phyloP scores from a whole-genome alignment of 2,329 filamentous ascomycete genomes.

The Fusarium scirpi region DNA sequence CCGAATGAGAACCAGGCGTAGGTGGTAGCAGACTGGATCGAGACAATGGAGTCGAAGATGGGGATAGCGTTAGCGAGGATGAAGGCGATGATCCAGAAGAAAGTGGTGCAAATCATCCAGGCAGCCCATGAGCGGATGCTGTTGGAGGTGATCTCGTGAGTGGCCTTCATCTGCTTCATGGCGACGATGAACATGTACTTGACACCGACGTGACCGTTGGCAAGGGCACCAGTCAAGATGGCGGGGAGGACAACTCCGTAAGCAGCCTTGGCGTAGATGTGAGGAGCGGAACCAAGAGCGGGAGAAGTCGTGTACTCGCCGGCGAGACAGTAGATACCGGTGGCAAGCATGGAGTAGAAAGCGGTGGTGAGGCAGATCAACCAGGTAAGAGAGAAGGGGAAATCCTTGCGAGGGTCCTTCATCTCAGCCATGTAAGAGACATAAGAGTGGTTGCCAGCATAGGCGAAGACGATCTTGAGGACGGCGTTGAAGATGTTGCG shows the following conservation, averaged over 20 bases:
- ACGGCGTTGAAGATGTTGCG: conserved; percentile 23
- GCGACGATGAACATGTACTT: conserved; percentile 34
- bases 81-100: conserved; percentile 39
- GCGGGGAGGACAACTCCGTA: conserved; percentile 40
- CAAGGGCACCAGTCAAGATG: conserved; percentile 33
- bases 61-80: conserved; percentile 43
- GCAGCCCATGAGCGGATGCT: conserved; percentile 39
- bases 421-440: conserved; percentile 45
- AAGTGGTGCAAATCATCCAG: conserved; percentile 36
- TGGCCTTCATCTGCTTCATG: conserved; percentile 23
- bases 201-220: conserved; percentile 39
- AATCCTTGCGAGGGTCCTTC: conserved; percentile 37
- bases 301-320: conserved; percentile 35
- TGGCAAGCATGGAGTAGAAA: conserved; percentile 36
- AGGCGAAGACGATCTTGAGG: conserved; percentile 37
- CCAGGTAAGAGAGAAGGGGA: conserved; percentile 26
- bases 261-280: conserved; percentile 36
- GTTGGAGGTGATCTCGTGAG: conserved; percentile 21
- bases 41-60: conserved; percentile 42
- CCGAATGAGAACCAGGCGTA: conserved; percentile 42
- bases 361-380: conserved; percentile 19
- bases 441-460: conserved; percentile 38
- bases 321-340: conserved; percentile 40
- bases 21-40: conserved; percentile 37
- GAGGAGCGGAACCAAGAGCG: conserved; percentile 35